Evolutionary conservation across 306 rosid genomes (phyloP).

Genomic region (Casuarina glauca): DNA sequence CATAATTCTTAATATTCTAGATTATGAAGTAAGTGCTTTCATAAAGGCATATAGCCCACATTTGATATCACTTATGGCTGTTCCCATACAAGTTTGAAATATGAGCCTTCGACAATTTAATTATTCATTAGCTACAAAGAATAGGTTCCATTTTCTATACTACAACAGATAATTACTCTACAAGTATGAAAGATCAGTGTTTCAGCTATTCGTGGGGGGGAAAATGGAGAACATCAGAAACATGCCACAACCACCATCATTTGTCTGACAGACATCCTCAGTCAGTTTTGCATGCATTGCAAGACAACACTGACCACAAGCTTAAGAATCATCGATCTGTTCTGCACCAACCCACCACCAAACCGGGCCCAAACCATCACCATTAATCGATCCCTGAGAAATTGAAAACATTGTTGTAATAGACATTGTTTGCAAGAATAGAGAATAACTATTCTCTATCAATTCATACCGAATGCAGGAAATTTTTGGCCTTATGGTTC

Average conservation of each 20-base stretch:
- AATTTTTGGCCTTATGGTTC: not conserved
- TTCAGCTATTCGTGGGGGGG: not conserved
- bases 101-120: too few relatives aligned
- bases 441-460: not conserved
- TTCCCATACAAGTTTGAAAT: too few relatives aligned
- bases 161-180: not conserved
- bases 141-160: not conserved
- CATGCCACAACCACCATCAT: not conserved
- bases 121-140: too few relatives aligned
- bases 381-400: conserved; percentile 36
- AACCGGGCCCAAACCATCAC: conserved; percentile 45
- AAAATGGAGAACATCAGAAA: not conserved
- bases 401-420: not conserved
- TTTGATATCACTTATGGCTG: too few relatives aligned
- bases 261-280: not conserved
- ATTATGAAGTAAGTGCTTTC: too few relatives aligned
- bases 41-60: too few relatives aligned
- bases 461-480: not conserved
- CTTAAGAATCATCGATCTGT: conserved; percentile 3
- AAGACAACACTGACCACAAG: not conserved
- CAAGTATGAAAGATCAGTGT: not conserved
- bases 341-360: conserved; percentile 45
- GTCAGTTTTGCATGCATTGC: not conserved
- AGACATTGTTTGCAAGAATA: not conserved
- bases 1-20: too few relatives aligned